phyloP scores from a whole-genome alignment of 202 grass and related monocot species.

The Panicum hallii region DNA sequence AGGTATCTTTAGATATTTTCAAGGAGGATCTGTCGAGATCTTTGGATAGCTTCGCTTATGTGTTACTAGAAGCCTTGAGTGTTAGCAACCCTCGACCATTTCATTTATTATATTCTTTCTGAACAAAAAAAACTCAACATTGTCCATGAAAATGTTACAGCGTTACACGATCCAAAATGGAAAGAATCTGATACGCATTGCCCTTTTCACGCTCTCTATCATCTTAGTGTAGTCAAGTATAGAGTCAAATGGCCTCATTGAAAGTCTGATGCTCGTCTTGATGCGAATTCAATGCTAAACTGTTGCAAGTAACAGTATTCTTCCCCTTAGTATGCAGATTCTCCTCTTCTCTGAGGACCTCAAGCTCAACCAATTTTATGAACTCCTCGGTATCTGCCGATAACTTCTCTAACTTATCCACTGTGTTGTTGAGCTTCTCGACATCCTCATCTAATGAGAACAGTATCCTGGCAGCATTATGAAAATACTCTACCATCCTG shows the following conservation, averaged over 20 bases:
- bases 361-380: neutral
- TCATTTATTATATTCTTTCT: neutral
- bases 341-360: neutral
- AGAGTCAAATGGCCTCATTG: neutral
- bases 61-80: neutral
- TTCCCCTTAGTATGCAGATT: neutral
- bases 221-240: neutral
- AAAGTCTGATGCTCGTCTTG: neutral
- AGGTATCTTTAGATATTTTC: slow-evolving; percentile 20
- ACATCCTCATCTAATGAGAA: neutral
- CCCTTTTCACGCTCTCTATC: no score
- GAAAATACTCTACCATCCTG: neutral
- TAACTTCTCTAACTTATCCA: neutral
- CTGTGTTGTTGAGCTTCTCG: neutral
- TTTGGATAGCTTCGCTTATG: neutral
- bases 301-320: neutral
- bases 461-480: neutral
- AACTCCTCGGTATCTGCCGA: neutral
- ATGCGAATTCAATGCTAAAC: neutral
- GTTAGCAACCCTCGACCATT: neutral
- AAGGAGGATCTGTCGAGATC: neutral
- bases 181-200: neutral
- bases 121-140: neutral
- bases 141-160: neutral
- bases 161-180: neutral